A percentile compares a stretch with the other conserved stretches of the same genome.
phyloP scores from a whole-genome alignment of 2,329 filamentous ascomycete species.

The Colletotrichum falcatum region DNA sequence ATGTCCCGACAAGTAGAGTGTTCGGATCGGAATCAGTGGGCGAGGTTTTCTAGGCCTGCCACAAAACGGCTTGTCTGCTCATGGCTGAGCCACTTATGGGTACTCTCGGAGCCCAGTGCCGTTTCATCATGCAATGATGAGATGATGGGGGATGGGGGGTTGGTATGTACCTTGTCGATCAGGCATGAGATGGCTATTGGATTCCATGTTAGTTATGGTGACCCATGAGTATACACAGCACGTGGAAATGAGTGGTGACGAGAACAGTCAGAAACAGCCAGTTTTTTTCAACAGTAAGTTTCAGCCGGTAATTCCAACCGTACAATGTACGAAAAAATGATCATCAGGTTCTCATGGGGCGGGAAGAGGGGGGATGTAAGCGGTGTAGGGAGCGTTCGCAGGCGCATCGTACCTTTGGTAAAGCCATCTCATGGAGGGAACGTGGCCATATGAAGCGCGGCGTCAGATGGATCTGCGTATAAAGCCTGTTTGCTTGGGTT shows the following conservation, averaged over 20 bases:
- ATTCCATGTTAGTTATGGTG: conserved; percentile 49
- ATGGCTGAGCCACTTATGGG: conserved; percentile 61
- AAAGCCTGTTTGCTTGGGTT: conserved; percentile 23
- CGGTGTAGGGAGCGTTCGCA: neutral
- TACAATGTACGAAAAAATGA: conserved; percentile 75
- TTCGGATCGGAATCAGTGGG: conserved; percentile 78
- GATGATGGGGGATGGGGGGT: conserved; percentile 41
- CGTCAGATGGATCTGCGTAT: conserved; percentile 24
- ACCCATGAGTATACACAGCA: neutral
- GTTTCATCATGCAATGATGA: conserved; percentile 77
- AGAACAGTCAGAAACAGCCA: conserved; percentile 83
- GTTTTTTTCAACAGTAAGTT: conserved; percentile 82
- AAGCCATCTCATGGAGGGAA: conserved; percentile 14
- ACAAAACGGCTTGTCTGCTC: conserved; percentile 90
- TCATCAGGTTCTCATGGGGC: conserved; percentile 61
- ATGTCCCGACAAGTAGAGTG: conserved; percentile 24
- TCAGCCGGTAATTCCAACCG: conserved; percentile 99
- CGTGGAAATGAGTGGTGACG: conserved; percentile 41
- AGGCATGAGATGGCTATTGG: conserved; percentile 37
- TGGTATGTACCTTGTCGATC: conserved; percentile 44
- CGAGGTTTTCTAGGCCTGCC: conserved; percentile 99
- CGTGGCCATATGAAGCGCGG: conserved; percentile 15
- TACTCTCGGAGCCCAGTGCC: conserved; percentile 96
- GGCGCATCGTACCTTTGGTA: conserved; percentile 21
- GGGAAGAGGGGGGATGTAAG: neutral